These are phyloP conservation scores for Clavariopsis aquatica DNA, from an alignment of 495 filamentous ascomycete species.

Conservation along the genomic window DNA sequence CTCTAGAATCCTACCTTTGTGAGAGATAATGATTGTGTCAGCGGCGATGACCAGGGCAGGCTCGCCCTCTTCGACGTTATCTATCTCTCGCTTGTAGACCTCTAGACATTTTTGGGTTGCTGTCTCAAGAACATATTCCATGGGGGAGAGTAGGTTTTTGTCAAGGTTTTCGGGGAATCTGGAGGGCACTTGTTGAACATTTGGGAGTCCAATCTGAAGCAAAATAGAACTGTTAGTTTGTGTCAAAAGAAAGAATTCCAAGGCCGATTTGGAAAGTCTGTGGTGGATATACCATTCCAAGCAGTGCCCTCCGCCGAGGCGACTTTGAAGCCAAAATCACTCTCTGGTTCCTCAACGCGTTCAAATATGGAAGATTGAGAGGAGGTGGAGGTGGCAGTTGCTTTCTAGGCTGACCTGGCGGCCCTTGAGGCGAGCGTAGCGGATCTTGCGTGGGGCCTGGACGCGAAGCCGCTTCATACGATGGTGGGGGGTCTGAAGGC, in stretches of 20 bases:
- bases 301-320: conserved; percentile 77
- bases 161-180: conserved; percentile 77
- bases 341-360: conserved; percentile 67
- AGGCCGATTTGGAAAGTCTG: neutral
- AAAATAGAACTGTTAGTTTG: neutral
- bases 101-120: conserved; percentile 76
- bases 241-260: conserved; percentile 9
- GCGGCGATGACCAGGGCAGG: conserved; percentile 86
- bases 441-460: conserved; percentile 1
- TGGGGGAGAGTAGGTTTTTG: conserved; percentile 71
- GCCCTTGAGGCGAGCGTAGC: conserved; percentile 22
- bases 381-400: conserved; percentile 57
- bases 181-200: conserved; percentile 80
- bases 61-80: conserved; percentile 62
- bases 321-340: conserved; percentile 87
- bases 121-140: conserved; percentile 88
- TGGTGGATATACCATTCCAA: conserved; percentile 56
- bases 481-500: conserved; percentile 42
- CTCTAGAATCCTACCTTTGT: conserved; percentile 76
- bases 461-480: conserved; percentile 38
- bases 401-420: neutral
- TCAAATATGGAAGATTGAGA: conserved; percentile 75
- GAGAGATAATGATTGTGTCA: conserved; percentile 84
- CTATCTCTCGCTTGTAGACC: conserved; percentile 71
- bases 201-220: conserved; percentile 65